Percentiles rank a stretch among this genome's conserved stretches.
Conservation (phyloP, 179 eudicot genomes). For the Dionaea muscipula region DNA sequence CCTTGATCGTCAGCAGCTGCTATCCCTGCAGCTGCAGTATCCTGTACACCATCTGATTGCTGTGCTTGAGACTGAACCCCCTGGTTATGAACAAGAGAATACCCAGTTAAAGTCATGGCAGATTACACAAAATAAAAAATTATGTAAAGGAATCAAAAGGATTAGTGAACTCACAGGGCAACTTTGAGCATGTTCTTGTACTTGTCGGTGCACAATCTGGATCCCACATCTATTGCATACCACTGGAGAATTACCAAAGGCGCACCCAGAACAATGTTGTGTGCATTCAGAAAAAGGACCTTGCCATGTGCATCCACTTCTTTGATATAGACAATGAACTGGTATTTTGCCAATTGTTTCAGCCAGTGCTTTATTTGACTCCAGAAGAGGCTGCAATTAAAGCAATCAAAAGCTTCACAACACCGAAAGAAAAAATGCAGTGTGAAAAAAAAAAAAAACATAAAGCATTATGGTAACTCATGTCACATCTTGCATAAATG, state of each 20-base stretch:
- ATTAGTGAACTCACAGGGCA: slow-evolving; percentile 51
- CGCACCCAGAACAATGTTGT: slow-evolving; percentile 60
- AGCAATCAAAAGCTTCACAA: slow-evolving; percentile 11
- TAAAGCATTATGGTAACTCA: background rate
- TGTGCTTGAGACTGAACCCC: slow-evolving; percentile 52
- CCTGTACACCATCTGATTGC: slow-evolving; percentile 31
- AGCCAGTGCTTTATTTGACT: slow-evolving; percentile 55
- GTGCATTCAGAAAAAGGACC: slow-evolving; percentile 65
- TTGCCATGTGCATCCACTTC: slow-evolving; percentile 96
- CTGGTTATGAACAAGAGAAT: slow-evolving; percentile 21
- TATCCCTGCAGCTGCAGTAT: slow-evolving; percentile 20
- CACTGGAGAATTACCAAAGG: slow-evolving; percentile 81
- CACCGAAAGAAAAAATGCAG: slow-evolving; percentile 4
- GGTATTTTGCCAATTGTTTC: slow-evolving; percentile 66
- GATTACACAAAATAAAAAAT: slow-evolving; percentile 1
- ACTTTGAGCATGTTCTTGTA: slow-evolving; percentile 78
- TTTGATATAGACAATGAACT: slow-evolving; percentile 69
- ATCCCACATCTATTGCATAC: slow-evolving; percentile 75
- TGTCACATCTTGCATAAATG: background rate
- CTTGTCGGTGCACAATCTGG: slow-evolving; percentile 87
- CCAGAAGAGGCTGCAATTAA: slow-evolving; percentile 60
- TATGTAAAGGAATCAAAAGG: background rate
- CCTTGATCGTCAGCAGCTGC: slow-evolving; percentile 31
- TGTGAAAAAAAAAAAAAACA: background rate
- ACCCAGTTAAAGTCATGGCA: background rate